Base-by-base conservation (phyloP, 1,284 basidiomycete species). In the Stygiomarasmius scandens region DNA sequence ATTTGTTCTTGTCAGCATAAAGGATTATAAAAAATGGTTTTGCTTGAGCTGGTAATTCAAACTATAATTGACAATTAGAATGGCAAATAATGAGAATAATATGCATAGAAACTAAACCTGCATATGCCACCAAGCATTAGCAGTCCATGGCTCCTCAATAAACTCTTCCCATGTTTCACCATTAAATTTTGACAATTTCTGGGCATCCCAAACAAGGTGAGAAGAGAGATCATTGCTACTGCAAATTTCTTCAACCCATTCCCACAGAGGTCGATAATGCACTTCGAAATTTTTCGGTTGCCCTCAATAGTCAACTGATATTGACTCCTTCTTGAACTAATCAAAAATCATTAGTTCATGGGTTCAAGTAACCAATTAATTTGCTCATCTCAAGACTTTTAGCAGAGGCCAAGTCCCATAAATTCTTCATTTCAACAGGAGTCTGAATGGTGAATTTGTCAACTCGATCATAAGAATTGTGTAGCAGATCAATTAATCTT, bases 401-500 rank as follows among this genome's bases (percentile, higher is more conserved):
- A 3, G 32, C 27, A 10, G 43, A 43, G n/a, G 52, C 52, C 19
- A 32, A 12, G 34, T 46, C 43, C 52, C 52, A 54, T 32, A 32
- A 32, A 8, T 54, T 32, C 20, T 54, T 41, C 25, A 54, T 24
- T 23, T 54, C 52, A 25, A 32, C 19, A 24, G 27, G 29, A 25
- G 20, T 34, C 43, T 47, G 23, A 22, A 54, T 23, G 10, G 49
- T 51, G 34, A 25, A 46, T 47, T 34, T 9, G 23, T 45, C 43
- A 9, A 23, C 10, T 9, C 16, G 38, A 23, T 54, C n/a, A 14
- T 27, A 23, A 20, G 22, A 24, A n/a, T 59, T 22, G 36, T 50
- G 36, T 49, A 68, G 27, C 3, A 70, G 41, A 12, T 55, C 48
- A 14, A 71, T 58, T 14, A 72, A 54, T 8, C 2, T 43, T 32